These are phyloP conservation scores for Begonia fuchsioides DNA, from an alignment of 306 rosid genomes.

Conservation along the genomic window DNA sequence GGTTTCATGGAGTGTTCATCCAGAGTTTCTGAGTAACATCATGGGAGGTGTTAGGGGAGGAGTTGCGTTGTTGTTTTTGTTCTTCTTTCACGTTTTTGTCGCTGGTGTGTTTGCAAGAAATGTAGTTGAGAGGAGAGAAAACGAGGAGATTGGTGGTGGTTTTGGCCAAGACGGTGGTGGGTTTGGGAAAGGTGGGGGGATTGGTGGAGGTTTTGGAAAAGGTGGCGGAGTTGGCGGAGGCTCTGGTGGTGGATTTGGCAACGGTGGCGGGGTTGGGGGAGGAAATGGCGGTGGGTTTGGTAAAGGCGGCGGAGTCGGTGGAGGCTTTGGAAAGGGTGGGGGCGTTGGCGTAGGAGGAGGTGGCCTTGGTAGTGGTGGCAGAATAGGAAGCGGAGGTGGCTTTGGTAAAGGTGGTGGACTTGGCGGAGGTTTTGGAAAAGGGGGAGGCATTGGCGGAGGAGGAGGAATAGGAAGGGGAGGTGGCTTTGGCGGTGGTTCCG, in stretches of 20 bases:
- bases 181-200: neutral
- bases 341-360: too few species aligned
- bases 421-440: constrained; percentile 5
- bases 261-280: too few species aligned
- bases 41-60: constrained; percentile 22
- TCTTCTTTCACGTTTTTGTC: constrained; percentile 34
- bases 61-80: constrained; percentile 23
- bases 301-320: too few species aligned
- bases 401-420: constrained; percentile 8
- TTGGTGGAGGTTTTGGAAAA: constrained; percentile 7
- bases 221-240: too few species aligned
- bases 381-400: constrained; percentile 2
- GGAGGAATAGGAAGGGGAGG: too few species aligned
- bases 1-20: too few species aligned
- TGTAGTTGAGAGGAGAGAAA: constrained; percentile 21
- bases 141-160: constrained; percentile 13
- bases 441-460: too few species aligned
- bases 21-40: neutral
- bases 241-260: too few species aligned
- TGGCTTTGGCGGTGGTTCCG: constrained; percentile 15
- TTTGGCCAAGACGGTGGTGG: constrained; percentile 23
- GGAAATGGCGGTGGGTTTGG: too few species aligned
- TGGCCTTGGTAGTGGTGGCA: constrained; percentile 8
- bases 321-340: too few species aligned
- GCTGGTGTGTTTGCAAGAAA: constrained; percentile 48